These are phyloP conservation scores for Aspergillus sp. DNA, from an alignment of 2,329 filamentous ascomycete genomes.

Conservation along the genomic window DNA sequence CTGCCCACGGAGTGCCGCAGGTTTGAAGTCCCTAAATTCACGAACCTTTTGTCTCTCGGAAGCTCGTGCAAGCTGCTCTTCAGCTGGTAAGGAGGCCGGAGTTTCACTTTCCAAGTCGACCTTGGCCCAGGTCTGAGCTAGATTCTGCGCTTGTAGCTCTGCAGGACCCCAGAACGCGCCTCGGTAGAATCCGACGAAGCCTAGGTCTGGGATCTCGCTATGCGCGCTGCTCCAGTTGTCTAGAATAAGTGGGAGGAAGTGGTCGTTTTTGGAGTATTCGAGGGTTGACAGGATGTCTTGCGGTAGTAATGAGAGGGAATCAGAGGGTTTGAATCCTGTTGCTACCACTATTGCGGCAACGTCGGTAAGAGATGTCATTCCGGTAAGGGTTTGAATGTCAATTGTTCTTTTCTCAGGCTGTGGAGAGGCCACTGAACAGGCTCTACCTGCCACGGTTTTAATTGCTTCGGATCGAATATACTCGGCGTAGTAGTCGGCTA, in stretches of 20 bases:
- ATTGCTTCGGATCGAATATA: slow-evolving; percentile 69
- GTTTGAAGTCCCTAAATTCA: slow-evolving; percentile 17
- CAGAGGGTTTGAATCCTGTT: slow-evolving; percentile 69
- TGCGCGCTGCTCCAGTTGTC: slow-evolving; percentile 67
- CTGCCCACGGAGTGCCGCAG: slow-evolving; percentile 51
- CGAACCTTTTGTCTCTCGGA: slow-evolving; percentile 27
- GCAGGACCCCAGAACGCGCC: slow-evolving; percentile 84
- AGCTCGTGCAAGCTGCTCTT: slow-evolving; percentile 22
- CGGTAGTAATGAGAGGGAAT: slow-evolving; percentile 66
- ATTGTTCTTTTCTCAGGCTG: slow-evolving; percentile 15
- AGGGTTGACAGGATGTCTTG: slow-evolving; percentile 56
- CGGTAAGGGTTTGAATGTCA: slow-evolving; percentile 40
- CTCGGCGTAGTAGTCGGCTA: slow-evolving; percentile 71
- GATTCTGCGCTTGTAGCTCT: slow-evolving; percentile 77
- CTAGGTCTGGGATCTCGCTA: slow-evolving; percentile 61
- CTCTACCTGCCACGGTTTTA: slow-evolving; percentile 48
- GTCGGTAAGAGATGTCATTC: slow-evolving; percentile 49
- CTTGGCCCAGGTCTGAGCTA: slow-evolving; percentile 61
- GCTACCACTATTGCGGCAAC: slow-evolving; percentile 70
- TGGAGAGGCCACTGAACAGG: slow-evolving; percentile 13
- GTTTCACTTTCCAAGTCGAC: neutral
- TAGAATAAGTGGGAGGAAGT: slow-evolving; percentile 63
- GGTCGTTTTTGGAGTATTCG: slow-evolving; percentile 55
- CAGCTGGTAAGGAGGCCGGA: neutral
- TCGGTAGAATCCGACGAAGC: slow-evolving; percentile 81